Conservation (phyloP, 805 yeast genomes). For the Saccharomycopsis vini region DNA sequence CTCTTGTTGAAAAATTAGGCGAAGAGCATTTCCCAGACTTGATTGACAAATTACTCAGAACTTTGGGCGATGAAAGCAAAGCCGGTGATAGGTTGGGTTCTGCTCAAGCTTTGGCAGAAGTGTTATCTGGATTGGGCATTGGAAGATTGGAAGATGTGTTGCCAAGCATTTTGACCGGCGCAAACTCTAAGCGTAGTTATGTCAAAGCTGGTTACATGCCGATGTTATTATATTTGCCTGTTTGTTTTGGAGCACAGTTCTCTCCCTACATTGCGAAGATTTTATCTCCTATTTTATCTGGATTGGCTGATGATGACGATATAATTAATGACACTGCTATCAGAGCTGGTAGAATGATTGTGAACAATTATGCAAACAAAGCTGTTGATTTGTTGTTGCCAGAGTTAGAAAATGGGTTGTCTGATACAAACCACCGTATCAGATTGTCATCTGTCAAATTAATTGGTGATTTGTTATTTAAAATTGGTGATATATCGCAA, state of each 20-base stretch:
- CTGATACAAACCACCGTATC: constrained; percentile 75
- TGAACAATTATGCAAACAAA: constrained; percentile 80
- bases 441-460: constrained; percentile 90
- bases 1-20: constrained; percentile 91
- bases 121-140: constrained; percentile 84
- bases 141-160: constrained; percentile 79
- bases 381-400: constrained; percentile 92
- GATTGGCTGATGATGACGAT: constrained; percentile 85
- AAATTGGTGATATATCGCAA: constrained; percentile 83
- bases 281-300: constrained; percentile 85
- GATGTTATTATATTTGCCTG: constrained; percentile 78
- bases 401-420: constrained; percentile 83
- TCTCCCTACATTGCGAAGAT: constrained; percentile 79
- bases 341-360: constrained; percentile 88
- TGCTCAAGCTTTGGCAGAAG: constrained; percentile 94
- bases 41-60: constrained; percentile 67
- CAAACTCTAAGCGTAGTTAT: constrained; percentile 55
- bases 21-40: constrained; percentile 92
- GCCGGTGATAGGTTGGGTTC: constrained; percentile 93
- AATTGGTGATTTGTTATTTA: constrained; percentile 89
- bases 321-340: constrained; percentile 81
- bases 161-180: constrained; percentile 68
- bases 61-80: constrained; percentile 66
- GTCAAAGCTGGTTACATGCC: constrained; percentile 93
- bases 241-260: constrained; percentile 86